Conservation (phyloP, 106 monocot species). For the Amphibolis antarctica region DNA sequence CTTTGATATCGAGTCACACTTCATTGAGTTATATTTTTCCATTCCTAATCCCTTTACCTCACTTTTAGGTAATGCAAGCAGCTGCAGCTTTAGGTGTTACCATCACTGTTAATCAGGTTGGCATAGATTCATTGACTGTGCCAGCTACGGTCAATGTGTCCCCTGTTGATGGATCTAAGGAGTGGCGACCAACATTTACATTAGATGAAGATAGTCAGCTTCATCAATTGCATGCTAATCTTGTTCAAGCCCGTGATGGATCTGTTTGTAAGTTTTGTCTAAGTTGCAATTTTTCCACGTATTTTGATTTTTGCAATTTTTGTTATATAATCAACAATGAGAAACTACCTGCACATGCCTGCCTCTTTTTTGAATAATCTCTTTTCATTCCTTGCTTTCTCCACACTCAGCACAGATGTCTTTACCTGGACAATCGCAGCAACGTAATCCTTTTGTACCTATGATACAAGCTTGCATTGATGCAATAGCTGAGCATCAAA, state of each 20-base stretch:
- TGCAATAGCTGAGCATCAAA: constrained; percentile 82
- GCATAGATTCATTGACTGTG: constrained; percentile 37
- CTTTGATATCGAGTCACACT: not conserved
- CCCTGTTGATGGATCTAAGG: constrained; percentile 56
- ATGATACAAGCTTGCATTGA: constrained; percentile 68
- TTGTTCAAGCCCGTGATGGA: constrained; percentile 59
- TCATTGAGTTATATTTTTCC: not conserved
- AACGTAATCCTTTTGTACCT: constrained; percentile 45
- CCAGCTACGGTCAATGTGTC: constrained; percentile 41
- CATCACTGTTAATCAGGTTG: constrained; percentile 69
- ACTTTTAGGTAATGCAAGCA: constrained; percentile 78
- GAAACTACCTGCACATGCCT: not conserved
- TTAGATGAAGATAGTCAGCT: constrained; percentile 80
- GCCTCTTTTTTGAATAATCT: not conserved
- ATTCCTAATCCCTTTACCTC: not conserved
- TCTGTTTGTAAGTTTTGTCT: constrained; percentile 38
- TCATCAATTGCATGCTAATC: constrained; percentile 54
- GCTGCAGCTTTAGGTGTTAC: constrained; percentile 48
- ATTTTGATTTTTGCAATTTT: not conserved
- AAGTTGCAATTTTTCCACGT: not conserved
- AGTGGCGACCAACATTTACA: constrained; percentile 77
- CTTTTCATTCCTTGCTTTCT: not conserved
- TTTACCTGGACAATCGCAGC: constrained; percentile 30
- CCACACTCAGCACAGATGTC: not conserved
- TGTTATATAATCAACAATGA: not conserved